Percentiles rank a stretch among this genome's conserved stretches.
These are phyloP conservation scores for Coffea humblotiana DNA, from an alignment of 305 asterid genomes.

Conservation along the genomic window DNA sequence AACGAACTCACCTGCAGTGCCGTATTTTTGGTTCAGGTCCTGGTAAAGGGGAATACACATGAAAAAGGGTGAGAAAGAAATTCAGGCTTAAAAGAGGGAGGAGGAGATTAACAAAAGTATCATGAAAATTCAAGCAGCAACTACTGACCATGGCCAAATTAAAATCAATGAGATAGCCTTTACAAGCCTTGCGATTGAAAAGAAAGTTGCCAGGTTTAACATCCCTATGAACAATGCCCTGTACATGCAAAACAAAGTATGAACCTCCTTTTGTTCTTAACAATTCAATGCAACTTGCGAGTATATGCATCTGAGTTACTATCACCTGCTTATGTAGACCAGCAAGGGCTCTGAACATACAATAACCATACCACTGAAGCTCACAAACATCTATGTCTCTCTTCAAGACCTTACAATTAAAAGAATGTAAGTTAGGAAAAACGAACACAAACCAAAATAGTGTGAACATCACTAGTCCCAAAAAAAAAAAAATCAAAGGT, in stretches of 20 bases:
- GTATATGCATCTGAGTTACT: conserved; percentile 25
- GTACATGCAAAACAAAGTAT: conserved; percentile 26
- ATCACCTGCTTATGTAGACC: conserved; percentile 86
- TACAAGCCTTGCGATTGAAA: conserved; percentile 68
- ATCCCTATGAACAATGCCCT: conserved; percentile 95
- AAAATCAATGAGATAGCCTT: conserved; percentile 92
- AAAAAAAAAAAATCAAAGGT: conserved; percentile 16
- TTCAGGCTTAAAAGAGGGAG: background rate
- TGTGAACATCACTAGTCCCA: conserved; percentile 6
- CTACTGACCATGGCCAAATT: conserved; percentile 89
- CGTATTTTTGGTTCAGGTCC: conserved; percentile 68
- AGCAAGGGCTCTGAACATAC: conserved; percentile 91
- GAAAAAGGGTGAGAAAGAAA: background rate
- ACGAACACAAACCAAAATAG: background rate
- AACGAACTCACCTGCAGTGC: conserved; percentile 53
- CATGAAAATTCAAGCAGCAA: conserved; percentile 16
- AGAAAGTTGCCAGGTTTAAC: conserved; percentile 98
- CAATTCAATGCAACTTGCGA: conserved; percentile 16
- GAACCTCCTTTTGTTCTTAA: conserved; percentile 16
- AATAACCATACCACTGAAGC: conserved; percentile 84
- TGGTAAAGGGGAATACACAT: conserved; percentile 31
- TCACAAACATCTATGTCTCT: conserved; percentile 61
- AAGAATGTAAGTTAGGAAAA: conserved; percentile 18
- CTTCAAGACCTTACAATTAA: conserved; percentile 58
- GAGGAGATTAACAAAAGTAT: background rate